A percentile compares a stretch with the other conserved stretches of the same genome.
Conservation (phyloP, 1,284 basidiomycete genomes). For the Ceratobasidium sp. region DNA sequence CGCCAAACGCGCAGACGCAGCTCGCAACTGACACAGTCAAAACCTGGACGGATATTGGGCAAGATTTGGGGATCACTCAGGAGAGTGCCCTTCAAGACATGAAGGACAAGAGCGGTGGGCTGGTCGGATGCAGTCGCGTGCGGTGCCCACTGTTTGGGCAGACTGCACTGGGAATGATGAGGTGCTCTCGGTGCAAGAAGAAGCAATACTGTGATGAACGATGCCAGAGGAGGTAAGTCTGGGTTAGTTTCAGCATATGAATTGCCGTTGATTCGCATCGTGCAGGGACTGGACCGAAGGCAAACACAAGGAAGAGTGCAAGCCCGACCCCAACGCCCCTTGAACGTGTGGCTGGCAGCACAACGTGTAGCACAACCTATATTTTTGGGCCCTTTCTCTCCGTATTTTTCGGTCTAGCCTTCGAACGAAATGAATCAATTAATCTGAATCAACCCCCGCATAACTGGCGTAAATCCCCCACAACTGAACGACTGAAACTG, state of each 20-base stretch:
- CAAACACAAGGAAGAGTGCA: conserved; percentile 42
- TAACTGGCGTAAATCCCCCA: background rate
- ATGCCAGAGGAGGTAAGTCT: conserved; percentile 28
- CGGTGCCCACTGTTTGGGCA: conserved; percentile 39
- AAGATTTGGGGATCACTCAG: conserved; percentile 23
- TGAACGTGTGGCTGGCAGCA: background rate
- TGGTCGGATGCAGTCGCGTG: conserved; percentile 40
- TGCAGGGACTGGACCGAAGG: conserved; percentile 42
- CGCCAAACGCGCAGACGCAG: conserved; percentile 18
- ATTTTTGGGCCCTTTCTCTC: background rate
- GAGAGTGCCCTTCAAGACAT: conserved; percentile 32
- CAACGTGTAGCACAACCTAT: background rate
- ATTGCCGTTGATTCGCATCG: background rate
- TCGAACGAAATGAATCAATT: conserved; percentile 5
- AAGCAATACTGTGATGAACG: conserved; percentile 42
- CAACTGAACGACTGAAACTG: background rate
- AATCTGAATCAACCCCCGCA: background rate
- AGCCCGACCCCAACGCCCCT: conserved; percentile 18
- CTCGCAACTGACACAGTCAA: conserved; percentile 35
- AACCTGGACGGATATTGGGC: conserved; percentile 32
- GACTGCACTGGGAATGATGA: conserved; percentile 40
- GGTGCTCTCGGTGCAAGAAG: conserved; percentile 42
- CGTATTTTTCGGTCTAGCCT: background rate
- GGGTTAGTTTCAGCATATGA: background rate
- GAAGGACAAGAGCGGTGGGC: conserved; percentile 40